phyloP scores from a whole-genome alignment of 2,329 filamentous ascomycete genomes.

The Alternaria panax region DNA sequence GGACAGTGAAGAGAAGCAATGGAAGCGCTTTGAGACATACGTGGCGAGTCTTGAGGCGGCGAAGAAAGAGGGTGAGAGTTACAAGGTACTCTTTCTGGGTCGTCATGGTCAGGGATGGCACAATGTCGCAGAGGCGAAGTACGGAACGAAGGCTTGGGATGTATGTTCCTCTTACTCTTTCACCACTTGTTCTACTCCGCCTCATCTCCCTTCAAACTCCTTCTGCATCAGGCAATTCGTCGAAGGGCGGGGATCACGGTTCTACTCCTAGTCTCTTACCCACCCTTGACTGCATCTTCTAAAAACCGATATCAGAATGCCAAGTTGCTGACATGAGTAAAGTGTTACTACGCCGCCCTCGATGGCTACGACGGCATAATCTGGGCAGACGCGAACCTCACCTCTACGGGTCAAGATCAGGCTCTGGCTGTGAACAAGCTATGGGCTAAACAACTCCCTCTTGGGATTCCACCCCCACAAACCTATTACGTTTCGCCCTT shows the following conservation, averaged over 20 bases:
- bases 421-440: slow-evolving; percentile 65
- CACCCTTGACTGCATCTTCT: neutral
- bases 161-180: slow-evolving; percentile 50
- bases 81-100: slow-evolving; percentile 73
- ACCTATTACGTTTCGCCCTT: slow-evolving; percentile 71
- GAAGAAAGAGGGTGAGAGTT: slow-evolving; percentile 55
- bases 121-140: slow-evolving; percentile 71
- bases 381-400: slow-evolving; percentile 71
- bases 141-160: slow-evolving; percentile 73
- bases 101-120: slow-evolving; percentile 74
- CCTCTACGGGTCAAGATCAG: slow-evolving; percentile 64
- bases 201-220: neutral
- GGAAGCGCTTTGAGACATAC: slow-evolving; percentile 68
- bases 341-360: slow-evolving; percentile 70
- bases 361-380: slow-evolving; percentile 67
- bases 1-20: slow-evolving; percentile 54
- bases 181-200: neutral
- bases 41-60: slow-evolving; percentile 61
- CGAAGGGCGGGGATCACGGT: neutral
- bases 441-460: slow-evolving; percentile 61
- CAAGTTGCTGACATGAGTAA: neutral
- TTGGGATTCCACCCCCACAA: slow-evolving; percentile 66
- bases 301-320: neutral
- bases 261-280: neutral
- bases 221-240: neutral